Conservation (phyloP, 164 flowering plant species). For the Berberis thunbergii region DNA sequence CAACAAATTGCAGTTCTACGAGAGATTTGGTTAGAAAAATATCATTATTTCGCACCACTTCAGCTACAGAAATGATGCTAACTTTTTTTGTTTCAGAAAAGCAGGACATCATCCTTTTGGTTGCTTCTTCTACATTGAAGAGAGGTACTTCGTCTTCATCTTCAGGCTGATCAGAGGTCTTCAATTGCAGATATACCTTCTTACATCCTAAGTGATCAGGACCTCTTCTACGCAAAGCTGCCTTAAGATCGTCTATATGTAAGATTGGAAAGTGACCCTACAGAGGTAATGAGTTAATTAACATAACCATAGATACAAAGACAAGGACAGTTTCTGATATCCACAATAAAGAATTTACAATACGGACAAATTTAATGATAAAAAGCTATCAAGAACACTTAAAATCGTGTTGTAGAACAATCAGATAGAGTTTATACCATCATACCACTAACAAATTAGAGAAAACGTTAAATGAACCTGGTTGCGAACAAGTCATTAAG, state of each 20-base stretch:
- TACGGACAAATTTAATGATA: too few species aligned
- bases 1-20: constrained; percentile 58
- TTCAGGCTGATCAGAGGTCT: constrained; percentile 6
- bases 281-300: background rate
- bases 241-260: constrained; percentile 47
- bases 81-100: constrained; percentile 6
- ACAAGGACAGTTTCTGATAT: too few species aligned
- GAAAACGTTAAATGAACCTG: too few species aligned
- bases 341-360: too few species aligned
- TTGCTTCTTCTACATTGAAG: constrained; percentile 11
- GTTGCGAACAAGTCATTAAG: too few species aligned
- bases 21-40: constrained; percentile 5
- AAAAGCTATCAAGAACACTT: too few species aligned
- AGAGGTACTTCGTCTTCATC: constrained; percentile 9
- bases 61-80: constrained; percentile 8
- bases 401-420: too few species aligned
- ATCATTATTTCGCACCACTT: constrained; percentile 14
- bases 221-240: constrained; percentile 63
- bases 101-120: too few species aligned
- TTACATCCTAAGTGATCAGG: constrained; percentile 76
- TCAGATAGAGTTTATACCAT: too few species aligned
- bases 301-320: too few species aligned
- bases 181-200: constrained; percentile 30
- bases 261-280: constrained; percentile 25
- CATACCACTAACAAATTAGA: too few species aligned